Conservation (phyloP, 768 basidiomycete genomes). For the Pleurotus sapidus region DNA sequence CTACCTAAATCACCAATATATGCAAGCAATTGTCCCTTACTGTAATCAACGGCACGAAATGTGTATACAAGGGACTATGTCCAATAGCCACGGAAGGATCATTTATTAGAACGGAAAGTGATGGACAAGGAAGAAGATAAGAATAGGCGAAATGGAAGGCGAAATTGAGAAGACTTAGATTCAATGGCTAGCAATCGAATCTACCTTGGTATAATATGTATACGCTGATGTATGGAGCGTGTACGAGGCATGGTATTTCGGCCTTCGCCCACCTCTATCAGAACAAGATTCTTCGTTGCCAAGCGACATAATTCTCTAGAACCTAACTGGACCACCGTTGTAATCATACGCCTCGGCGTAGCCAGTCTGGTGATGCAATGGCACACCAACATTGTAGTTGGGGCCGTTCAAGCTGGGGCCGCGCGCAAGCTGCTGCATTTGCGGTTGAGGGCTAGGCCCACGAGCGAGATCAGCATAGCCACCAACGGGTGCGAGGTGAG, state of each 20-base stretch:
- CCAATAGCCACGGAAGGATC: slow-evolving; percentile 1
- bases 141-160: not conserved
- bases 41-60: no score
- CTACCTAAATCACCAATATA: no score
- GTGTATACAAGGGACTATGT: slow-evolving; percentile 5
- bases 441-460: slow-evolving; percentile 69
- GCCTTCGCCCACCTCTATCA: not conserved
- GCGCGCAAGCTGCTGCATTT: slow-evolving; percentile 52
- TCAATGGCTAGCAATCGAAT: not conserved
- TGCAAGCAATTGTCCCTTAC: no score
- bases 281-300: not conserved
- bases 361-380: slow-evolving; percentile 57
- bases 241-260: not conserved
- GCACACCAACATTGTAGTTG: slow-evolving; percentile 53
- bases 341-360: slow-evolving; percentile 33
- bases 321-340: slow-evolving; percentile 14
- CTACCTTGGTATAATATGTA: slow-evolving; percentile 3
- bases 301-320: not conserved
- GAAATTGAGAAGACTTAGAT: not conserved
- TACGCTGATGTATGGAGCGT: not conserved
- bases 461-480: slow-evolving; percentile 83
- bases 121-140: not conserved
- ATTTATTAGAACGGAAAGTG: not conserved
- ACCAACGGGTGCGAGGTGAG: slow-evolving; percentile 61
- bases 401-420: slow-evolving; percentile 45